Percentiles rank a stretch among this genome's conserved stretches.
Conservation (phyloP, 176 grass and related monocot species). For the Themeda triandra region DNA sequence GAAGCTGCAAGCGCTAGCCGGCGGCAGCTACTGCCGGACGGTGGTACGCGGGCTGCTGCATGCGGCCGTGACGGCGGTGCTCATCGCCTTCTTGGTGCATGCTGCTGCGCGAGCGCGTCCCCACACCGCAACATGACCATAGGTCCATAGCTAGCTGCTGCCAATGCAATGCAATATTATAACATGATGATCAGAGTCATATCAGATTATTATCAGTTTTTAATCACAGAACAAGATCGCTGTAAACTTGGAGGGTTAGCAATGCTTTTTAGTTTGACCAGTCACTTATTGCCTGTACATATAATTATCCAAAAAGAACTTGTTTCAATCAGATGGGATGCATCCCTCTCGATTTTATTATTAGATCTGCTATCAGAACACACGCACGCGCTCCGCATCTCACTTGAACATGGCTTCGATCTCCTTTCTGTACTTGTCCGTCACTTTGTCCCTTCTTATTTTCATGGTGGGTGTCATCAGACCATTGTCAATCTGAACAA, state of each 20-base stretch:
- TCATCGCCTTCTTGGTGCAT: background rate
- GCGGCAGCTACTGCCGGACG: background rate
- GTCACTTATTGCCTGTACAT: background rate
- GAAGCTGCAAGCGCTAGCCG: too few species aligned
- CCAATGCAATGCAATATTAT: too few species aligned
- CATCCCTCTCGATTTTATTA: background rate
- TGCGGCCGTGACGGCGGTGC: background rate
- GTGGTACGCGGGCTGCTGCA: background rate
- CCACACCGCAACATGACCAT: background rate
- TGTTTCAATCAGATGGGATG: background rate
- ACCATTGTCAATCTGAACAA: slow-evolving; percentile 73
- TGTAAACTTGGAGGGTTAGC: too few species aligned
- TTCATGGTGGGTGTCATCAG: slow-evolving; percentile 98
- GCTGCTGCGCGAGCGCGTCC: background rate
- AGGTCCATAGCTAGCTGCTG: too few species aligned
- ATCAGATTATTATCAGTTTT: too few species aligned
- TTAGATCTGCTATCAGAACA: background rate
- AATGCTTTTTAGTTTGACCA: background rate
- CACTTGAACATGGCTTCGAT: slow-evolving; percentile 64
- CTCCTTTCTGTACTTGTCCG: slow-evolving; percentile 50
- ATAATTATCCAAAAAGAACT: background rate
- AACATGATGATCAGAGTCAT: too few species aligned
- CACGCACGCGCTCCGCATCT: background rate
- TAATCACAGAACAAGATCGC: too few species aligned
- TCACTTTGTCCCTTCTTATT: slow-evolving; percentile 70